A percentile compares a stretch with the other conserved stretches of the same genome.
Evolutionary conservation across 768 basidiomycete species (phyloP).

Genomic region (Lepiota venenata): DNA sequence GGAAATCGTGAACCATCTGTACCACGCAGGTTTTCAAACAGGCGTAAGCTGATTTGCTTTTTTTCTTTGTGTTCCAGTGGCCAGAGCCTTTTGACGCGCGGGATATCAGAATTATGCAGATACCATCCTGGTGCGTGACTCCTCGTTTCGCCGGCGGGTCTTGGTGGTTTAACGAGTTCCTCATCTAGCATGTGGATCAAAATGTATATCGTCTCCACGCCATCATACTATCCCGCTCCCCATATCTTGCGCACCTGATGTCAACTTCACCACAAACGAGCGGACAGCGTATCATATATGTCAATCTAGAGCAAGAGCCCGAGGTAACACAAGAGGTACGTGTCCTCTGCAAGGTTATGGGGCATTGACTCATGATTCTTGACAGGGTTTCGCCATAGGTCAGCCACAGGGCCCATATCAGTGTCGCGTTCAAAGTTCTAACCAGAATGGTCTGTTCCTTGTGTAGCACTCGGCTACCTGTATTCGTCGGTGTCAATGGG

Average conservation of each 20-base stretch:
- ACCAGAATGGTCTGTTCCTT: slow-evolving; percentile 15
- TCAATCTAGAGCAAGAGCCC: slow-evolving; percentile 74
- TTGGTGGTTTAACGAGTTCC: slow-evolving; percentile 8
- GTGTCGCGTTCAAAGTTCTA: not conserved
- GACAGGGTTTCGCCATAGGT: slow-evolving; percentile 77
- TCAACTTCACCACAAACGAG: slow-evolving; percentile 69
- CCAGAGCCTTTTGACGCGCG: slow-evolving; percentile 11
- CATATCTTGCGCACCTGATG: slow-evolving; percentile 86
- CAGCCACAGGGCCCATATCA: slow-evolving; percentile 13
- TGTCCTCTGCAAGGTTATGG: slow-evolving; percentile 10
- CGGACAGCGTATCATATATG: slow-evolving; percentile 67
- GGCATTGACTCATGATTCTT: slow-evolving; percentile 14
- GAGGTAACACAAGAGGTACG: slow-evolving; percentile 83
- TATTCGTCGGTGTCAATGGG: slow-evolving; percentile 72
- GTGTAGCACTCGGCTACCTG: slow-evolving; percentile 71
- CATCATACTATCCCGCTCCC: slow-evolving; percentile 84
- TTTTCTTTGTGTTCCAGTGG: slow-evolving; percentile 13
- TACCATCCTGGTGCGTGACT: slow-evolving; percentile 62
- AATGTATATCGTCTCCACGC: slow-evolving; percentile 76
- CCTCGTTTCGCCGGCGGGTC: slow-evolving; percentile 2
- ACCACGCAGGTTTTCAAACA: slow-evolving; percentile 76
- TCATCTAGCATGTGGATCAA: slow-evolving; percentile 65
- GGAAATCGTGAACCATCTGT: slow-evolving; percentile 75
- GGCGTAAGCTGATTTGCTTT: slow-evolving; percentile 55
- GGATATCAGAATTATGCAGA: slow-evolving; percentile 72